Base-by-base conservation (phyloP, 164 flowering plant genomes). In the Taxillus chinensis region DNA sequence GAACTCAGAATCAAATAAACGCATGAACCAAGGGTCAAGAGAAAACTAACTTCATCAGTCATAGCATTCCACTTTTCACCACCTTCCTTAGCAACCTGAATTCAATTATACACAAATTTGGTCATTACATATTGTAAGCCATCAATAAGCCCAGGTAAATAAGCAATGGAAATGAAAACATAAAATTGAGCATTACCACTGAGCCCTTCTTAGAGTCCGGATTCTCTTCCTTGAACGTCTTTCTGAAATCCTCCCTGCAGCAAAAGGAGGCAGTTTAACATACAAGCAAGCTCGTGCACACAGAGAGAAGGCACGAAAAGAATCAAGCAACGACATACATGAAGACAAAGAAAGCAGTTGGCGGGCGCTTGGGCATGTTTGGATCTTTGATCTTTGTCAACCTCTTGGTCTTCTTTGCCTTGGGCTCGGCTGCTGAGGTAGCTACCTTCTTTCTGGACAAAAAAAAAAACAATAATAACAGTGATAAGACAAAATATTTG, bases 261-360 rank as follows among this genome's bases (percentile, higher is more conserved):
- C 46, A 14, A 4, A 60, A 9, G 40, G n/a, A 55, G 4, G 3
- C 5, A 1, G 3, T 64, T 37, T 49, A 63, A n/a, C 53, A 4
- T 14, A 51, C 13, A 41, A 45, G 3, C 2, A 15, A 46, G 69
- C 41, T 46, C 13, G 2, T 7, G 62, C 49, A 55, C 42, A 67
- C 62, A 63, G 2, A 14, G 9, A 3, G 7, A 55, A 14, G 41
- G 13, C 7, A 0, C 40, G 8, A 8, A 3, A 57, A 56, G 27
- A 11, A 8, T 7, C 41, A n/a, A 64, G 5, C 38, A 6, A 55
- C 49, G 55, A 8, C 10, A 60, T 78, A 93, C 99, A 93, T 74
- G 86, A 93, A 90, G 62, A 86, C 5, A 27, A 93, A 93, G 76
- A 86, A 93, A 4, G 96, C 95, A 62, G 91, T 84, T 14, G 79